Evolutionary conservation across 805 yeast genomes (phyloP).

Genomic region (Komagataella phaffii): DNA sequence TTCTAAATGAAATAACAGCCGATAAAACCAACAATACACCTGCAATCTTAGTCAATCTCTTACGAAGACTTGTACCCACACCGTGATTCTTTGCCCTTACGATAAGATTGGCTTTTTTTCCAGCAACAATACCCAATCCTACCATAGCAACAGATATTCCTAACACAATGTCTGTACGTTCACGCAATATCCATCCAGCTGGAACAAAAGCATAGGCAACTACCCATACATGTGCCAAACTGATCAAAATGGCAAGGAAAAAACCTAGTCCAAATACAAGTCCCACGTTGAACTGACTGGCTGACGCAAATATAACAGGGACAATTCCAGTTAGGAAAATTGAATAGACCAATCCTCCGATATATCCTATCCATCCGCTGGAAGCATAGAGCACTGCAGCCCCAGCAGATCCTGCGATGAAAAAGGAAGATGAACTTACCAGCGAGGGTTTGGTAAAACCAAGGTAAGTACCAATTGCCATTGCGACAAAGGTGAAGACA

Average conservation of each 20-base stretch:
- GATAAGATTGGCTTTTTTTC: constrained; percentile 9
- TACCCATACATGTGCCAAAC: constrained; percentile 86
- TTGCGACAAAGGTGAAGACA: constrained; percentile 43
- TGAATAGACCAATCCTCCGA: constrained; percentile 55
- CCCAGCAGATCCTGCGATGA: constrained; percentile 30
- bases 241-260: constrained; percentile 35
- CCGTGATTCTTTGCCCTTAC: not conserved
- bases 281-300: constrained; percentile 42
- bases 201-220: constrained; percentile 99
- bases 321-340: constrained; percentile 49
- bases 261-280: constrained; percentile 35
- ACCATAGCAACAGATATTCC: constrained; percentile 39
- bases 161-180: constrained; percentile 70
- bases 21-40: constrained; percentile 16
- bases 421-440: not conserved
- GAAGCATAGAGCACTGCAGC: constrained; percentile 33
- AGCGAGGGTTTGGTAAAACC: constrained; percentile 14
- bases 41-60: not conserved
- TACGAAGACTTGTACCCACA: not conserved
- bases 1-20: constrained; percentile 36
- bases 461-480: constrained; percentile 42
- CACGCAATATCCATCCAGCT: constrained; percentile 78
- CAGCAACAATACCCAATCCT: constrained; percentile 35
- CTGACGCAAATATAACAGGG: constrained; percentile 47
- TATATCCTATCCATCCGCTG: constrained; percentile 60